Conservation (phyloP, 2,329 filamentous ascomycete species). For the Stemphylium vesicarium region DNA sequence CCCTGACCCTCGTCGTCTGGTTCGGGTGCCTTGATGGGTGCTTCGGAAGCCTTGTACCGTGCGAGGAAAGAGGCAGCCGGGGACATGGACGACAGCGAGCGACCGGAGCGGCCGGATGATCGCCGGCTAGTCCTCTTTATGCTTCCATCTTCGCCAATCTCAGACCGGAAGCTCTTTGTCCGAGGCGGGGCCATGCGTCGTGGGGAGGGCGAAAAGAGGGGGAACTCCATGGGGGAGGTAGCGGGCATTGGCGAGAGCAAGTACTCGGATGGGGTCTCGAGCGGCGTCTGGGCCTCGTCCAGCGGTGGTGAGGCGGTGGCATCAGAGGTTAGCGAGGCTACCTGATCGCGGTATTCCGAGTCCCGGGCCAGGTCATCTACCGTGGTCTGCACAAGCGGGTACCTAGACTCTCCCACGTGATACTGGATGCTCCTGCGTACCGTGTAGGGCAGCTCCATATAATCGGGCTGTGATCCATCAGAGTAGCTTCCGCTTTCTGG, state of each 20-base stretch:
- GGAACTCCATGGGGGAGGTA: constrained; percentile 47
- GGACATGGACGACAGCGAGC: constrained; percentile 59
- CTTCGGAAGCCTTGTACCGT: constrained; percentile 53
- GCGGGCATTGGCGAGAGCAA: constrained; percentile 43
- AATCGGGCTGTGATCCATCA: constrained; percentile 38
- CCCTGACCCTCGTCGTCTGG: constrained; percentile 73
- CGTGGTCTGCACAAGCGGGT: constrained; percentile 46
- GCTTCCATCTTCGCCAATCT: constrained; percentile 43
- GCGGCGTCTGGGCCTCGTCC: constrained; percentile 49
- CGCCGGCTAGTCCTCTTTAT: constrained; percentile 47
- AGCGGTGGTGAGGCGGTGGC: constrained; percentile 48
- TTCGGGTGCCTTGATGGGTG: constrained; percentile 52
- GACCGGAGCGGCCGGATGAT: constrained; percentile 57
- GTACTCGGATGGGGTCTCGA: constrained; percentile 43
- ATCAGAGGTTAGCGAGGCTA: constrained; percentile 52
- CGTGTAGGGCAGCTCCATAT: constrained; percentile 39
- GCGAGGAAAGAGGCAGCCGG: constrained; percentile 65
- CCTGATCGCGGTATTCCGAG: constrained; percentile 41
- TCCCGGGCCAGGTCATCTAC: constrained; percentile 40
- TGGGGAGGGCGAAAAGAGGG: constrained; percentile 33
- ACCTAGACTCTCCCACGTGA: constrained; percentile 35
- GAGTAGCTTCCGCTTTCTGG: constrained; percentile 40
- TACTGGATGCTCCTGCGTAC: constrained; percentile 31
- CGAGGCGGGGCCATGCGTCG: constrained; percentile 37
- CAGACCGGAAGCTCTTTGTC: constrained; percentile 42